Evolutionary conservation across 1,284 basidiomycete species (phyloP), one percentile per base, ranked within the genome.

Genomic region (Peniophora sp.): DNA sequence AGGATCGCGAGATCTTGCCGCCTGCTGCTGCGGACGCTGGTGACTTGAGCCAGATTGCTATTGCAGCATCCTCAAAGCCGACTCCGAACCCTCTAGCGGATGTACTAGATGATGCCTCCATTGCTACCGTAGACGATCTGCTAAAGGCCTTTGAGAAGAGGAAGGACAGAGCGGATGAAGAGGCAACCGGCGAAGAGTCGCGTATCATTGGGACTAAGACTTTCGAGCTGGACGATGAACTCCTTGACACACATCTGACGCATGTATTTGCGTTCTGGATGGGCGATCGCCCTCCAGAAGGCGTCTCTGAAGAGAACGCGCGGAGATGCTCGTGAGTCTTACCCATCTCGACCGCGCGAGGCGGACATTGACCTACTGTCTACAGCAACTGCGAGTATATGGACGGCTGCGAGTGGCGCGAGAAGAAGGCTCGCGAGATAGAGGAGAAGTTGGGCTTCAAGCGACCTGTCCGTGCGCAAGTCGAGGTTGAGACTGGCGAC

Each of bases 361-460:
- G 32, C 36, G 24, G 17, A 14, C n/a, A 2, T n/a, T n/a, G 14
- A 25, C 23, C 34, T 57, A 6, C 9, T 34, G 8, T 8, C 20
- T 6, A 17, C 19, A 92, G 85, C 32, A 78, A 79, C 34, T 95
- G 91, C 61, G 91, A 93, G 64, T 94, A 92, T 63, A 68, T 69
- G 45, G 70, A 79, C 1, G 83, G 77, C 11, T 95, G 91, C 59
- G 92, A 94, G 69, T 95, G 91, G 91, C 73, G 89, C 62, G 81
- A 83, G 53, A 65, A 72, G 56, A 88, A 83, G 61, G 83, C 83
- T 32, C 27, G 27, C 12, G 27, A 32, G 2, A 55, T 56, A 35
- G 82, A 84, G 56, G 56, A 57, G 16, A 49, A 41, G 16, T 43
- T 27, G 27, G 27, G 27, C 5, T 32, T 32, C 27, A 32, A 32